These are phyloP conservation scores for Madurella mycetomatis DNA, from an alignment of 2,329 filamentous ascomycete species.

Conservation along the genomic window DNA sequence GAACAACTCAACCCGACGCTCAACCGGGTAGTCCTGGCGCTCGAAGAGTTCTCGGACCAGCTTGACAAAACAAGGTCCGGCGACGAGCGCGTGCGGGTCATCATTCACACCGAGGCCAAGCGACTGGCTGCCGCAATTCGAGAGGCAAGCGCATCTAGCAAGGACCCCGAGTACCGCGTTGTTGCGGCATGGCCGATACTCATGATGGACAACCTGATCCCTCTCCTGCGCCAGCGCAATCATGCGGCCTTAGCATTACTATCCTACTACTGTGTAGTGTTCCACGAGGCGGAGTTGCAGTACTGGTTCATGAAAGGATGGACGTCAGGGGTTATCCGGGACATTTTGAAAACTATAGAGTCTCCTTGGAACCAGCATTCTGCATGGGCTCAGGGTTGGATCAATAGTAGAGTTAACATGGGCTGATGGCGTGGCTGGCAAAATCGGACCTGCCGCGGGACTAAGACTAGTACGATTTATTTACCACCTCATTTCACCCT, in stretches of 20 bases:
- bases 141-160: neutral
- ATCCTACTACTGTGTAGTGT: slow-evolving; percentile 22
- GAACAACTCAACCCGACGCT: slow-evolving; percentile 9
- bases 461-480: no score
- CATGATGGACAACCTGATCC: slow-evolving; percentile 16
- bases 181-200: slow-evolving; percentile 22
- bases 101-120: slow-evolving; percentile 15
- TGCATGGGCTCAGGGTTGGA: slow-evolving; percentile 21
- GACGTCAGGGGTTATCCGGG: slow-evolving; percentile 16
- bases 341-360: slow-evolving; percentile 14
- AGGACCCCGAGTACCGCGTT: slow-evolving; percentile 18
- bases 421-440: no score
- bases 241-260: slow-evolving; percentile 21
- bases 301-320: slow-evolving; percentile 25
- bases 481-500: no score
- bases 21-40: slow-evolving; percentile 10
- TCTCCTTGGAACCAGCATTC: slow-evolving; percentile 20
- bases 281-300: slow-evolving; percentile 17
- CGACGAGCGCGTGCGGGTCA: slow-evolving; percentile 7
- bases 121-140: slow-evolving; percentile 9
- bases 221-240: slow-evolving; percentile 18
- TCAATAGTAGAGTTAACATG: neutral
- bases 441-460: no score
- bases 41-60: slow-evolving; percentile 9
- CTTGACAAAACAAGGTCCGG: slow-evolving; percentile 1